phyloP scores from a whole-genome alignment of 148 eudicot species.

The Limonium bicolor region DNA sequence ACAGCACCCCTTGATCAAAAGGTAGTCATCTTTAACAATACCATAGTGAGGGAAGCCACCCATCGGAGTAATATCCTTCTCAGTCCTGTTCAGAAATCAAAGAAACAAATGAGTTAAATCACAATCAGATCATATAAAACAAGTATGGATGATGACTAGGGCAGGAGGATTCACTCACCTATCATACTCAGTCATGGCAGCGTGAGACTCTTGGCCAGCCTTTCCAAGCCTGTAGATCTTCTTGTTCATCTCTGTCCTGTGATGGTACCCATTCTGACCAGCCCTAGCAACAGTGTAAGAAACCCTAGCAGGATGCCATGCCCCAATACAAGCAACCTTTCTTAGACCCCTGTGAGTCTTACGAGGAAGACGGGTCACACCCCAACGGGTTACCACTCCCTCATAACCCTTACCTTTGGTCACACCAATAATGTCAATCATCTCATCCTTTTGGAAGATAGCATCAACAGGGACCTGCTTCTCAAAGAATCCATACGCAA shows the following conservation, averaged over 20 bases:
- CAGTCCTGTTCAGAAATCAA: slow-evolving; percentile 33
- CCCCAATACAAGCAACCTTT: slow-evolving; percentile 78
- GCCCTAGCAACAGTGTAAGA: slow-evolving; percentile 82
- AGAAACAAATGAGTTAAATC: too few relatives aligned
- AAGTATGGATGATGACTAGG: not conserved
- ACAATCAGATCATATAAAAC: not conserved
- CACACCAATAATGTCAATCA: slow-evolving; percentile 79
- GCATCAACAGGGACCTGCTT: slow-evolving; percentile 66
- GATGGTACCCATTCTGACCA: slow-evolving; percentile 80
- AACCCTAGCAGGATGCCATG: slow-evolving; percentile 87
- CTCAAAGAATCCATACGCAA: slow-evolving; percentile 54
- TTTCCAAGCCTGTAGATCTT: slow-evolving; percentile 69
- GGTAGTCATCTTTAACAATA: slow-evolving; percentile 73
- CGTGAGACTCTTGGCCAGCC: slow-evolving; percentile 42
- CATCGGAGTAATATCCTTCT: slow-evolving; percentile 81
- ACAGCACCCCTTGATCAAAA: slow-evolving; percentile 73
- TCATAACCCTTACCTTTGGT: slow-evolving; percentile 86
- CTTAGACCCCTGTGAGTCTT: slow-evolving; percentile 88
- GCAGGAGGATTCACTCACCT: slow-evolving; percentile 21
- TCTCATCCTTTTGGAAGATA: slow-evolving; percentile 53
- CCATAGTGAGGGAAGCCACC: slow-evolving; percentile 98
- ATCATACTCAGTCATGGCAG: slow-evolving; percentile 58
- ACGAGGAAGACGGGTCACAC: slow-evolving; percentile 78
- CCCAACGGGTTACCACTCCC: slow-evolving; percentile 89
- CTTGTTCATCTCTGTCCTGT: slow-evolving; percentile 76